phyloP scores from a whole-genome alignment of 2,329 filamentous ascomycete species.

The Botrytis hyacinthi region DNA sequence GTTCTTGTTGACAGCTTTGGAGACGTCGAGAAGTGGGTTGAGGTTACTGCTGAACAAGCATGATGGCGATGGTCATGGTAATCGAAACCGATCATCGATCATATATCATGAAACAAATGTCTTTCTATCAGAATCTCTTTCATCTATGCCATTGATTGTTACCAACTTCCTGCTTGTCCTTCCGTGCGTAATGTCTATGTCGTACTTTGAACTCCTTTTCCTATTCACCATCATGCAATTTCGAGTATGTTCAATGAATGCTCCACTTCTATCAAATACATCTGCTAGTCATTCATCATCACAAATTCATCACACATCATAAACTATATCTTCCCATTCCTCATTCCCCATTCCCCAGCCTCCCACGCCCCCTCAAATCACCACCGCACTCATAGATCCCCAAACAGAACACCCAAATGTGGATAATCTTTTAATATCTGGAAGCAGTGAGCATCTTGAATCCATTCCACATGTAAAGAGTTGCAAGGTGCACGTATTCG shows the following conservation, averaged over 20 bases:
- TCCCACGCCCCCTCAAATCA: not conserved
- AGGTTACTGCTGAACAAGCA: not conserved
- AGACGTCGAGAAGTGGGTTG: constrained; percentile 17
- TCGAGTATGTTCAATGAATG: not conserved
- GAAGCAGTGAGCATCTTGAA: not conserved
- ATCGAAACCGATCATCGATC: not conserved
- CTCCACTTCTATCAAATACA: not conserved
- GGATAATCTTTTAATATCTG: not conserved
- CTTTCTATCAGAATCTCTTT: not conserved
- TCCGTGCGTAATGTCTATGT: not conserved
- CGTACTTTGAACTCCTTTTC: not conserved
- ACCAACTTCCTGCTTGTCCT: not conserved
- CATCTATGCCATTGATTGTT: not conserved
- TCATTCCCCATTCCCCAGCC: too few relatives aligned
- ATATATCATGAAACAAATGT: not conserved
- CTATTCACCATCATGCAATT: not conserved
- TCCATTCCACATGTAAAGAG: not conserved
- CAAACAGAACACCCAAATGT: not conserved
- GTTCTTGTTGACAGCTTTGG: constrained; percentile 35
- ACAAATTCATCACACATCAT: not conserved
- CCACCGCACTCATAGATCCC: not conserved
- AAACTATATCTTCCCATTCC: not conserved
- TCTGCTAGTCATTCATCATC: not conserved
- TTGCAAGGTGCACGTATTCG: not conserved
- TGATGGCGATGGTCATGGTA: not conserved